Conservation (phyloP, 2,329 filamentous ascomycete genomes). For the Ophiostoma perfectum region DNA sequence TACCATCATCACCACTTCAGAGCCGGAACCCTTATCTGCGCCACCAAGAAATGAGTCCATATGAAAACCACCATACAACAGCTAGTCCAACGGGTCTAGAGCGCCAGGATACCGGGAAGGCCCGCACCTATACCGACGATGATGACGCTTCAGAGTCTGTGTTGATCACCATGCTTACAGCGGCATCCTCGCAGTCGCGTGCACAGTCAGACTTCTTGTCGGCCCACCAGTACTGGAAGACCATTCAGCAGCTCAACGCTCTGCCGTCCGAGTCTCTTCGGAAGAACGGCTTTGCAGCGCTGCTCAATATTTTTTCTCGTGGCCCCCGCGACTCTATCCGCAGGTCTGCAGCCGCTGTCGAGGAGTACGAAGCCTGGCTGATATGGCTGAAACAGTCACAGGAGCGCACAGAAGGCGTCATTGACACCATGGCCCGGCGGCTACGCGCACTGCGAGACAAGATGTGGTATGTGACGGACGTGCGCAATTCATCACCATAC, state of each 20-base stretch:
- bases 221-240: conserved; percentile 80
- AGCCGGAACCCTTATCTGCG: conserved; percentile 48
- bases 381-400: conserved; percentile 79
- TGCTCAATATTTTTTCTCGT: conserved; percentile 68
- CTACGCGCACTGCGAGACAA: conserved; percentile 79
- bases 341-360: conserved; percentile 64
- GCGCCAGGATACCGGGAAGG: not conserved
- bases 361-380: conserved; percentile 75
- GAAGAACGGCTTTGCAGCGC: conserved; percentile 62
- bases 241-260: conserved; percentile 65
- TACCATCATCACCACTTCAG: conserved; percentile 28
- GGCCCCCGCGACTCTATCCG: conserved; percentile 65
- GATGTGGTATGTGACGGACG: conserved; percentile 98
- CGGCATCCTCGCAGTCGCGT: conserved; percentile 70
- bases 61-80: not conserved
- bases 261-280: conserved; percentile 57
- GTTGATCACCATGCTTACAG: conserved; percentile 67
- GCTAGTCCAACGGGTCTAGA: not conserved
- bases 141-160: conserved; percentile 37
- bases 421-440: conserved; percentile 68
- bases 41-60: not conserved
- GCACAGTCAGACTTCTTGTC: conserved; percentile 77
- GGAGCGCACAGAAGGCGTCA: conserved; percentile 66
- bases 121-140: conserved; percentile 29
- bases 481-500: conserved; percentile 82